Base-by-base conservation (phyloP, 1,139 yeast species). In the Insectozyma bohioensis region DNA sequence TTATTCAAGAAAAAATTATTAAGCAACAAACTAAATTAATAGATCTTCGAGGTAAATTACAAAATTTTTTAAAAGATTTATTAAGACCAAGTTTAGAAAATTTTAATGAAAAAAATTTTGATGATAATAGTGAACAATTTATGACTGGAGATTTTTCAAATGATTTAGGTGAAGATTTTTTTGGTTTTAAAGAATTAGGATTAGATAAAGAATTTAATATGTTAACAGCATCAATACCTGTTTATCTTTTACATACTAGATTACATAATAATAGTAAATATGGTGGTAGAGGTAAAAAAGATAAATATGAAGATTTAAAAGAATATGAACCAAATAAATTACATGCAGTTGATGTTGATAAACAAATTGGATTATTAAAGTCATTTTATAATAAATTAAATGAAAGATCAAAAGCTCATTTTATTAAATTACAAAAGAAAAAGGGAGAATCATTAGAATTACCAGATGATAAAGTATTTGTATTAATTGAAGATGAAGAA, bases 101-200 rank as follows among this genome's bases (percentile, higher is more conserved):
- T 43, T 62, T 78, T 37, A 82, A 75, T 36, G 97, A 90, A 51
- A 72, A 76, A 37, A 84, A 82, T 46, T 92, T 92, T 56, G 80
- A 69, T 26, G 98, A 92, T 51, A 86, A 88, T 49, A 85, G 95
- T 53, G 97, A 92, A 43, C 95, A 90, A 54, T 92, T 90, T 51
- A 65, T 90, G 47, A 85, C 94, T 13, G 99, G 99, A 38, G 97
- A 88, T 49, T 94, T 92, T 54, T 83, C 96, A 1, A 84, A 78
- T 49, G 96, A 88, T 43, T 66, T 92, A 31, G 98, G 98, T 10
- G 95, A 85, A 46, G 99, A 94, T 60, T 92, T 90, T 70, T 94
- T 94, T 63, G 99, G 99, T 0, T 94, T 94, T 65, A 84, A 77
- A 51, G 97, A 90, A 47, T 68, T 94, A 30, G 98, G 98, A 0